phyloP scores from a whole-genome alignment of 805 yeast genomes.

The Metschnikowia orientalis region DNA sequence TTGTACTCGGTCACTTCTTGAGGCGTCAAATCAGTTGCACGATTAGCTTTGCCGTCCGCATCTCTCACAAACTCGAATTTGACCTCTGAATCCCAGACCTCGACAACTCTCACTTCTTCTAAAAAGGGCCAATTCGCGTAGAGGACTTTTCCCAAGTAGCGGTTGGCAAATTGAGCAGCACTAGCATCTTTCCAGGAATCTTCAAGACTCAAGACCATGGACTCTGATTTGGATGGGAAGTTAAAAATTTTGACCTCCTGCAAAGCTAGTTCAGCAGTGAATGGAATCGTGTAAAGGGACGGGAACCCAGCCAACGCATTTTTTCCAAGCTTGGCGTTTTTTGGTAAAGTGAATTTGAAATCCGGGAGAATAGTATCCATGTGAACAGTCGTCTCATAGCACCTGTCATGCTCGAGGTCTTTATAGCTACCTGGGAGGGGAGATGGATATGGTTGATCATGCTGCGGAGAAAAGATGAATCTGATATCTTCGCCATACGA shows the following conservation, averaged over 20 bases:
- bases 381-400: slow-evolving; percentile 56
- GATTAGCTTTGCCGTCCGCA: slow-evolving; percentile 20
- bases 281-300: slow-evolving; percentile 66
- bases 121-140: slow-evolving; percentile 90
- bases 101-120: slow-evolving; percentile 68
- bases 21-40: slow-evolving; percentile 32
- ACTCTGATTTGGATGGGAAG: slow-evolving; percentile 77
- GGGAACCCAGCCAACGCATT: slow-evolving; percentile 88
- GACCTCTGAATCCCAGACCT: slow-evolving; percentile 52
- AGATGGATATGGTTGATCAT: slow-evolving; percentile 59
- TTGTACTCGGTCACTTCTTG: slow-evolving; percentile 47
- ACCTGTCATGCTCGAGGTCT: slow-evolving; percentile 75
- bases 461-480: slow-evolving; percentile 74
- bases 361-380: slow-evolving; percentile 47
- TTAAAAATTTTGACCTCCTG: slow-evolving; percentile 77
- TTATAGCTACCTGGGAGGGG: slow-evolving; percentile 74
- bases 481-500: slow-evolving; percentile 64
- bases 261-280: slow-evolving; percentile 46
- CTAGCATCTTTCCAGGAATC: slow-evolving; percentile 53
- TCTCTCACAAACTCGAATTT: slow-evolving; percentile 43
- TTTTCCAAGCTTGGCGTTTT: slow-evolving; percentile 66
- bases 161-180: slow-evolving; percentile 60
- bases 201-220: slow-evolving; percentile 63
- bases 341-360: slow-evolving; percentile 53
- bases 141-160: slow-evolving; percentile 56